A percentile compares a stretch with the other conserved stretches of the same genome.
Evolutionary conservation across 768 basidiomycete genomes (phyloP).

Genomic region (Tylopilus balloui): DNA sequence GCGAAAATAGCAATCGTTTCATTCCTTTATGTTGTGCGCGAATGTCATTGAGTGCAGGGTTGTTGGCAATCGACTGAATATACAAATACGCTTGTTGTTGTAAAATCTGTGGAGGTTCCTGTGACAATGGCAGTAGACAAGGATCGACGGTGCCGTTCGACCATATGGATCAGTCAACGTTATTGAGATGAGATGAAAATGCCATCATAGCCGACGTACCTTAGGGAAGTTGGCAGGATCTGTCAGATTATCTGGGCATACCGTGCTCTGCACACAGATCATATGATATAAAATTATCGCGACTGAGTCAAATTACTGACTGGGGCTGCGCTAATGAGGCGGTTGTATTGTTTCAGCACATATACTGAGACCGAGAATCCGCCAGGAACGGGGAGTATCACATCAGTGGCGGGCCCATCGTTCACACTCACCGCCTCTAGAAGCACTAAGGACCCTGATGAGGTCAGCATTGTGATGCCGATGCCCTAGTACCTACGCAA

Average conservation of each 20-base stretch:
- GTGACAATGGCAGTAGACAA: slow-evolving; percentile 39
- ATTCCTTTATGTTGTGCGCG: too few relatives aligned
- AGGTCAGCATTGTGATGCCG: slow-evolving; percentile 12
- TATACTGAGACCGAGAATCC: slow-evolving; percentile 60
- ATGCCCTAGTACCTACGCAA: not conserved
- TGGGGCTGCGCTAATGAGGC: slow-evolving; percentile 66
- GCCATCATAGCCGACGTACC: slow-evolving; percentile 16
- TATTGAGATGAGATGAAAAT: not conserved
- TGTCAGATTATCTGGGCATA: slow-evolving; percentile 57
- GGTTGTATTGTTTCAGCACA: slow-evolving; percentile 67
- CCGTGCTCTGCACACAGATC: slow-evolving; percentile 41
- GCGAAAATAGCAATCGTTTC: too few relatives aligned
- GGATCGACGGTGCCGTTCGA: slow-evolving; percentile 44
- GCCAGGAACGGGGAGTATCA: slow-evolving; percentile 41
- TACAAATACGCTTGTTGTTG: slow-evolving; percentile 36
- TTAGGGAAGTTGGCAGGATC: slow-evolving; percentile 56
- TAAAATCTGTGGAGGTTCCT: slow-evolving; percentile 34
- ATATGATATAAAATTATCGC: slow-evolving; percentile 35
- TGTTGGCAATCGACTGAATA: slow-evolving; percentile 36
- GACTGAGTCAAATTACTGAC: slow-evolving; percentile 66
- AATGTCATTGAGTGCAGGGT: slow-evolving; percentile 34
- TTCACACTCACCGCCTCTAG: slow-evolving; percentile 8
- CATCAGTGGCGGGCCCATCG: slow-evolving; percentile 6
- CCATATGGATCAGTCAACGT: not conserved
- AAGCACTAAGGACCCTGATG: slow-evolving; percentile 9